Base-by-base conservation (phyloP, 495 filamentous ascomycete genomes). In the Penicillium waksmanii region DNA sequence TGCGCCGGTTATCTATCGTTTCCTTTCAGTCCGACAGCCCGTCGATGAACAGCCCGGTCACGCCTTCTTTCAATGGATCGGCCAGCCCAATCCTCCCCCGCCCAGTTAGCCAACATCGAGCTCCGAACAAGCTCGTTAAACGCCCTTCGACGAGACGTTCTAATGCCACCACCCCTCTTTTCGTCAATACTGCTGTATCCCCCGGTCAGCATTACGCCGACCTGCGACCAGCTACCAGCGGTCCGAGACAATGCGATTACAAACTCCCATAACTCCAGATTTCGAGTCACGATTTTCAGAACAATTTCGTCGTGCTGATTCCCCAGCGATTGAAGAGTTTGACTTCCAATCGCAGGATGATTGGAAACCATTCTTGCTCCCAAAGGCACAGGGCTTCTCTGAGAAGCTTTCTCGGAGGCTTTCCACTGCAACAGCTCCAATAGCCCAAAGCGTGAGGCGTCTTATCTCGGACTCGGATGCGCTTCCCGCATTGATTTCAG, bases 191-290 rank as follows among this genome's bases (percentile, higher is more conserved):
- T 11, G 60, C 70, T 47, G 84, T 84, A 46, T 78, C 85, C 17
- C 80, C 85, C 60, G 68, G 53, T 73, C 84, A 13, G 83, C 82
- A 5, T 76, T 93, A 50, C 84, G 89, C 55, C 80, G 92, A 67
- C 92, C 92, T 19, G 92, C 89, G 17, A 96, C 93, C 17, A 96
- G 92, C 72, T 88, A 96, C 74, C 92, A 96, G 72, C 81, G 91
- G 57, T 88, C 90, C 3, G 89, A 87, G 17, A 89, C 87, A 2
- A 73, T 90, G 40, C 83, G 85, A 57, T 80, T 87, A 25, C 69
- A 66, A 47, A 66, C 71, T 21, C 68, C 69, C 15, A 62, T 73
- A 18, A 65, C 65, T 42, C 42, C 71, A n/a, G 67, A 69, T 27
- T 77, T 75, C 23, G 73, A 71, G 38, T 44, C 71, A 5, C 66